Conservation (phyloP, 2,329 filamentous ascomycete species). For the Diaporthe longicolla region DNA sequence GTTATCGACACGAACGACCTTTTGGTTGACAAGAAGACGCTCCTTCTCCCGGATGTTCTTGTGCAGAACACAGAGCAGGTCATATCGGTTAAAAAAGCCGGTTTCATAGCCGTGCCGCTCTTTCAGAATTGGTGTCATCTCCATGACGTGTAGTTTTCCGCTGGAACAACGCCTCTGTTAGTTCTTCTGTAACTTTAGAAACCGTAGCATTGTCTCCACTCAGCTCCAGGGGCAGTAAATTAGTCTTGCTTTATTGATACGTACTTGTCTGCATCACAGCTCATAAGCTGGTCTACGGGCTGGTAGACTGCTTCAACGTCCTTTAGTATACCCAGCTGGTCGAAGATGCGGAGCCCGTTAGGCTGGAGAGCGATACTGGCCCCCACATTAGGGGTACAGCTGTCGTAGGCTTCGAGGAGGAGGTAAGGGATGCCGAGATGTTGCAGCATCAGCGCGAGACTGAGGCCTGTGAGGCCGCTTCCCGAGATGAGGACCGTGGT, state of each 20-base stretch:
- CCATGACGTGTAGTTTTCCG: neutral
- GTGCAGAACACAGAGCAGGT: constrained; percentile 20
- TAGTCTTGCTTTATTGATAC: neutral
- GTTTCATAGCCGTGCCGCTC: constrained; percentile 14
- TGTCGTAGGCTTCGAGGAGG: constrained; percentile 26
- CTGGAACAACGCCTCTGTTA: neutral
- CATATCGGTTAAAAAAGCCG: constrained; percentile 16
- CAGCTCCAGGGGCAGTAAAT: neutral
- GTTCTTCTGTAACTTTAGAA: neutral
- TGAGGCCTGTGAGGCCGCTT: constrained; percentile 24
- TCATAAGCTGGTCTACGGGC: neutral
- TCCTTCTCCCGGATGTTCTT: constrained; percentile 15
- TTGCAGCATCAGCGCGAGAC: constrained; percentile 3
- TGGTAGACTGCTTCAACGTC: constrained; percentile 22
- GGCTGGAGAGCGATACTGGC: constrained; percentile 18
- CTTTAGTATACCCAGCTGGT: constrained; percentile 11
- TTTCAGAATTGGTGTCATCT: neutral
- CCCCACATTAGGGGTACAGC: constrained; percentile 17
- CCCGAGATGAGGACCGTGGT: constrained; percentile 20
- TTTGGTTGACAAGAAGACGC: constrained; percentile 26
- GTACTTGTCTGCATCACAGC: neutral
- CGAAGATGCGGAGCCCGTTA: constrained; percentile 5
- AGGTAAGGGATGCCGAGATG: constrained; percentile 20
- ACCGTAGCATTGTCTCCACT: neutral
- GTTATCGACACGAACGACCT: neutral